Base-by-base conservation (phyloP, 768 basidiomycete species). In the Termitomyces sp. region DNA sequence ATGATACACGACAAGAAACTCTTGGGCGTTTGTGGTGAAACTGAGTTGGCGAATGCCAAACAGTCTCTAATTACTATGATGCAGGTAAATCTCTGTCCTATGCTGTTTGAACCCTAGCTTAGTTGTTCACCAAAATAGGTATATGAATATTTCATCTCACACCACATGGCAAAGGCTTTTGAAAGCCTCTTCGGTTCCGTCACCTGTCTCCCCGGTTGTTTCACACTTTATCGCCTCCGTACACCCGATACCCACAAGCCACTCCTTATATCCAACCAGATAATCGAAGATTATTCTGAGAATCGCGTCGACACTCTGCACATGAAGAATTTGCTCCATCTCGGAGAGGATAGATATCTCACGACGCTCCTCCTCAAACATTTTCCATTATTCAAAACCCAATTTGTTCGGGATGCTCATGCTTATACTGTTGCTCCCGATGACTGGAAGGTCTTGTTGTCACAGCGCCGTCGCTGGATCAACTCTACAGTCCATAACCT, bases 401-500 rank as follows among this genome's bases (percentile, higher is more conserved):
- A 94, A 66, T 98, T 98, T 67, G 83, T 95, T 49, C 86, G 93
- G 5, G 94, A 97, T 64, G 95, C 97, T 1, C 88, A 92, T 67
- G 97, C 95, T 0, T 89, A 81, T 68, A 98, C 96, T 0, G 90
- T 98, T 15, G 96, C 96, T 3, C 96, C 96, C 0, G 94, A 96
- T 63, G 91, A 94, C 63, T 97, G 94, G 93, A 87, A 86, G 68
- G 87, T 98, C 26, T 71, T 99, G 52, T 75, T 99, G 21, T 97
- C 94, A 8, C 97, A 99, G 68, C 87, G 96, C 76, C 90, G 96
- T 73, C 91, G 97, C 64, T 99, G 97, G 96, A 99, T 99, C 73
- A 99, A 99, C 76, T 98, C 96, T 17, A 99, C 96, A 0, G 85
- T 99, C 11, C 96, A 99, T 75, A 99, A 99, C 72, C 74, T 99